Evolutionary conservation across 164 flowering plant species (phyloP), one percentile per base, ranked within the genome.

Genomic region (Berberis vulgaris): DNA sequence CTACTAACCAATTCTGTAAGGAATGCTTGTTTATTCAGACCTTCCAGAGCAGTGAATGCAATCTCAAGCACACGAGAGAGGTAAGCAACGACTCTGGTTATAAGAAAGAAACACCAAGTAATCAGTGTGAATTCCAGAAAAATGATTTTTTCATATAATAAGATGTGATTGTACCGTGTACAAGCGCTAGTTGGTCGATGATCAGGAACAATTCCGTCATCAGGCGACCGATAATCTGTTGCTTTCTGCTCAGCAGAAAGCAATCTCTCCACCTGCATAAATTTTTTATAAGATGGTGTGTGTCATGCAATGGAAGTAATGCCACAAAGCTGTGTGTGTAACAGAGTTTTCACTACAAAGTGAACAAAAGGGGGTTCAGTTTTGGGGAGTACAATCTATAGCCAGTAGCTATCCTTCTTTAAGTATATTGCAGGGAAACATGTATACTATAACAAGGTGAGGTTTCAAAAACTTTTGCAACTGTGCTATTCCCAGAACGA

Each of bases 111-210:
- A 43, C 43, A 62, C 12, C 45, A 52, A 7, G 8, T 3, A 52
- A 11, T 52, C n/a, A 52, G 54, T 47, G 50, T 47, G 10, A 47
- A 47, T 47, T 38, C 46, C 7, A 65, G 54, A 57, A 39, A 26
- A 26, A 11, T 60, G 45, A 1, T 41, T 41, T 13, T n/a, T n/a
- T 6, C 26, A 41, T 53, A 43, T 46, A 13, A 42, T n/a, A 12
- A 47, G 26, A 6, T 47, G 40, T 12, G 54, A 42, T 68, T 43
- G 41, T 57, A 91, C 99, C 97, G 85, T 13, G 91, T 85, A 80
- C 97, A 95, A 61, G 99, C 97, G 84, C 64, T 89, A 66, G 99
- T 95, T 63, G 99, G 96, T 59, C 99, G 88, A 74, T 95, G 97
- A 77, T 95, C 99, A 72, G 96, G 97, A 73, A 74, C 85, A 66